phyloP scores from a whole-genome alignment of 805 yeast genomes.

The Kazachstania kunashirensis region DNA sequence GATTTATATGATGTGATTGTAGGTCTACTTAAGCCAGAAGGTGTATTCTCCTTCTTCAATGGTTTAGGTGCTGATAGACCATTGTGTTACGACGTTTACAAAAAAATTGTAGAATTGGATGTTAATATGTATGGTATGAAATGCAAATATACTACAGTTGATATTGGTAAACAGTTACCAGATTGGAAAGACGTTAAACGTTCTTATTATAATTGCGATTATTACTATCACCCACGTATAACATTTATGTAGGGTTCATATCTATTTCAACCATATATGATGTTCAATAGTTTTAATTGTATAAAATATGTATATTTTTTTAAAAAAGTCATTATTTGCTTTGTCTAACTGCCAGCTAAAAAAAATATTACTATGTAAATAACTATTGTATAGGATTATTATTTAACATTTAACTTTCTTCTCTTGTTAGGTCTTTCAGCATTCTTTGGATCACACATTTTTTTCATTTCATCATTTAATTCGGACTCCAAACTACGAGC shows the following conservation, averaged over 20 bases:
- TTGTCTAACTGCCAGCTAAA: background rate
- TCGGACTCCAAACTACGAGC: slow-evolving; percentile 23
- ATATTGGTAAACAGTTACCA: slow-evolving; percentile 18
- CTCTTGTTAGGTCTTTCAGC: slow-evolving; percentile 3
- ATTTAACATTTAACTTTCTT: slow-evolving; percentile 5
- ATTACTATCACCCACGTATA: slow-evolving; percentile 28
- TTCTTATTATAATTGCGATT: slow-evolving; percentile 28
- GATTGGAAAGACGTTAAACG: slow-evolving; percentile 29
- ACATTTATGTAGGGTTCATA: slow-evolving; percentile 12
- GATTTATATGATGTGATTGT: slow-evolving; percentile 74
- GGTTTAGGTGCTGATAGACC: slow-evolving; percentile 79
- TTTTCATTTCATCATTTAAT: slow-evolving; percentile 15
- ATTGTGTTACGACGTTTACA: slow-evolving; percentile 75
- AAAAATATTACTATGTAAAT: background rate
- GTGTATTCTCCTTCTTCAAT: slow-evolving; percentile 83
- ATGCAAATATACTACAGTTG: slow-evolving; percentile 38
- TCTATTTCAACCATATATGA: no score
- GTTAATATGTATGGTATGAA: slow-evolving; percentile 67
- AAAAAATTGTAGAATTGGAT: slow-evolving; percentile 70
- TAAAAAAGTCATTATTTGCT: background rate
- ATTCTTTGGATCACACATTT: background rate
- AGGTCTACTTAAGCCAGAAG: slow-evolving; percentile 73
- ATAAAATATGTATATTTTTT: no score
- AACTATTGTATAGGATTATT: background rate
- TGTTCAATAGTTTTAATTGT: no score